Base-by-base conservation (phyloP, 768 basidiomycete species). In the Auriscalpium vulgare region DNA sequence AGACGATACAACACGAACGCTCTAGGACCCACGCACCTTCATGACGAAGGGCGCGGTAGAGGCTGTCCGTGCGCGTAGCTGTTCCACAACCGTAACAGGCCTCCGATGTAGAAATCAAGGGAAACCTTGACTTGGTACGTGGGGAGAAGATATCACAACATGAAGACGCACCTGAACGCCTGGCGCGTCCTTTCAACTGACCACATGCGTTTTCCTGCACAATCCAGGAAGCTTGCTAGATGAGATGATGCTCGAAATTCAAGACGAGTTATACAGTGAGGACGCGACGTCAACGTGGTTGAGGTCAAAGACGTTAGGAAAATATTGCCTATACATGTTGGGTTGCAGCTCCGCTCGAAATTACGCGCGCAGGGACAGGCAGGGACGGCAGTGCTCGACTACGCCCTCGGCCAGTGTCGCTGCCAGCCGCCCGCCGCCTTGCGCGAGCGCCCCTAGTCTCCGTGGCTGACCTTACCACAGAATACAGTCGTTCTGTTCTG, bases 11-110 rank as follows among this genome's bases (percentile, higher is more conserved):
- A 71, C 68, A 71, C 66, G 64, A 65, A 61, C 65, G 68, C 71
- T 72, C 70, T 73, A 79, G 73, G 62, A 38, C 61, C 82, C 77
- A 70, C 71, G 63, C 68, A 59, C 62, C 71, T 67, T 74, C 83
- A 85, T 78, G 77, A 85, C 84, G 81, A 78, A 66, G 70, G 68
- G 65, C 57, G 63, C 71, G 75, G 84, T 78, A 75, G 69, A 68
- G 68, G 66, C 59, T 55, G 23, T 63, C 60, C 63, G 63, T 56
- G 69, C 65, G 64, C 59, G 57, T 82, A 57, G 58, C 72, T 85
- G 59, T 85, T 80, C 83, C 84, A 85, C 76, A 72, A 81, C 79
- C 83, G 83, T 85, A 85, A 85, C 84, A 84, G 79, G 74, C 78
- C 75, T 78, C 71, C 65, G 74, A 71, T 71, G 71, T 80, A 63